A percentile compares a stretch with the other conserved stretches of the same genome.
Evolutionary conservation across 2,329 filamentous ascomycete genomes (phyloP).

Genomic region (Pochonia chlamydosporia): DNA sequence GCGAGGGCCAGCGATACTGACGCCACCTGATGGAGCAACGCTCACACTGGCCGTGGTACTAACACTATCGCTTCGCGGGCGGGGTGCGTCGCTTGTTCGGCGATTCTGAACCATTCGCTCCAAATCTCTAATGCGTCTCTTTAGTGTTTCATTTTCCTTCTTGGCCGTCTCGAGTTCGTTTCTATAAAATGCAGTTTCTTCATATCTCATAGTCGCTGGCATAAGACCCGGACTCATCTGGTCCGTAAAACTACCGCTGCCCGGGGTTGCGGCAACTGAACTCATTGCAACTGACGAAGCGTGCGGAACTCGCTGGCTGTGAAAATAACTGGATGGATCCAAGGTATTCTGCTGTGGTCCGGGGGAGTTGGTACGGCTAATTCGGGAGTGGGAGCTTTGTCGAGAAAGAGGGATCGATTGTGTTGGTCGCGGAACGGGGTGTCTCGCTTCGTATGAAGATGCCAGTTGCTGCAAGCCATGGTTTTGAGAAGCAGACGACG

Average conservation of each 20-base stretch:
- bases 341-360: slow-evolving; percentile 38
- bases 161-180: slow-evolving; percentile 56
- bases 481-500: slow-evolving; percentile 51
- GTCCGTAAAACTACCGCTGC: slow-evolving; percentile 26
- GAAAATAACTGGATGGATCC: slow-evolving; percentile 40
- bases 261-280: slow-evolving; percentile 35
- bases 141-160: slow-evolving; percentile 57
- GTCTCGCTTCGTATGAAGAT: slow-evolving; percentile 30
- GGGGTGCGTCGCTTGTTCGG: slow-evolving; percentile 40
- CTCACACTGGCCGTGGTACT: slow-evolving; percentile 47
- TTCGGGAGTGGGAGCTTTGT: slow-evolving; percentile 49
- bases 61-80: slow-evolving; percentile 44
- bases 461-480: slow-evolving; percentile 31
- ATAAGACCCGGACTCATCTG: slow-evolving; percentile 49
- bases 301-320: slow-evolving; percentile 37
- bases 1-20: slow-evolving; percentile 40
- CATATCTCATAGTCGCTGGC: slow-evolving; percentile 53
- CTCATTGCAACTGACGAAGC: slow-evolving; percentile 27
- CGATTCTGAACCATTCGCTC: slow-evolving; percentile 49
- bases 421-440: slow-evolving; percentile 41
- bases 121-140: slow-evolving; percentile 55
- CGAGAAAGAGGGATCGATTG: slow-evolving; percentile 41
- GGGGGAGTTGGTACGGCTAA: slow-evolving; percentile 45
- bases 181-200: slow-evolving; percentile 55
- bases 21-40: slow-evolving; percentile 29